A percentile compares a stretch with the other conserved stretches of the same genome.
Evolutionary conservation across 305 asterid species (phyloP).

Genomic region (Solanum hybrid): DNA sequence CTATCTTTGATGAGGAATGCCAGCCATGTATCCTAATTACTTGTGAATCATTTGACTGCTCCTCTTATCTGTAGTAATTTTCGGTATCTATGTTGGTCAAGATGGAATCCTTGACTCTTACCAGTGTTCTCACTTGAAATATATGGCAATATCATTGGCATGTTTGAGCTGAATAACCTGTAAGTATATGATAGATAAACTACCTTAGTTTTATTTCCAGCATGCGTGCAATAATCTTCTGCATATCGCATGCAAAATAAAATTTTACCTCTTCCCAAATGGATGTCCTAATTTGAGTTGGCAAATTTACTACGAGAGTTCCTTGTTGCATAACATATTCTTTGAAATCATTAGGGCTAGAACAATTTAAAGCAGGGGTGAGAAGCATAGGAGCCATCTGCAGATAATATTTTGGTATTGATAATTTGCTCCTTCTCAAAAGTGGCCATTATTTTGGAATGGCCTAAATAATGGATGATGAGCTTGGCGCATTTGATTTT

Average conservation of each 20-base stretch:
- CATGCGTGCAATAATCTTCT: not conserved
- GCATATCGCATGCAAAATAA: not conserved
- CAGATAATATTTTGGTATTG: not conserved
- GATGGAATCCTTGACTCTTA: slow-evolving; percentile 46
- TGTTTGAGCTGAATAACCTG: slow-evolving; percentile 98
- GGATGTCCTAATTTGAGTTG: not conserved
- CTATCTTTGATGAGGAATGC: slow-evolving; percentile 71
- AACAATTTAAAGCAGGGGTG: not conserved
- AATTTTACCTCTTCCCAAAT: not conserved
- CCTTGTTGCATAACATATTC: not conserved
- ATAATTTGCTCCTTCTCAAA: not conserved
- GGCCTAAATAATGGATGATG: not conserved
- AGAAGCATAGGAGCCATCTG: not conserved
- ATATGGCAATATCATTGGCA: slow-evolving; percentile 89
- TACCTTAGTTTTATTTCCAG: not conserved
- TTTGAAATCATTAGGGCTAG: not conserved
- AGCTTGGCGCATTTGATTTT: not conserved
- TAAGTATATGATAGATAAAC: slow-evolving; percentile 29
- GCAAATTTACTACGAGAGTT: not conserved
- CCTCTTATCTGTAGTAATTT: not conserved
- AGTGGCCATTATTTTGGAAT: not conserved
- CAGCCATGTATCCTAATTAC: slow-evolving; percentile 72
- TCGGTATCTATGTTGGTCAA: not conserved
- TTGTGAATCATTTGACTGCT: slow-evolving; percentile 16
- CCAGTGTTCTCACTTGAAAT: slow-evolving; percentile 82